Evolutionary conservation across 2,329 filamentous ascomycete species (phyloP), one percentile per base, ranked within the genome.

Genomic region (Alternaria longipes): DNA sequence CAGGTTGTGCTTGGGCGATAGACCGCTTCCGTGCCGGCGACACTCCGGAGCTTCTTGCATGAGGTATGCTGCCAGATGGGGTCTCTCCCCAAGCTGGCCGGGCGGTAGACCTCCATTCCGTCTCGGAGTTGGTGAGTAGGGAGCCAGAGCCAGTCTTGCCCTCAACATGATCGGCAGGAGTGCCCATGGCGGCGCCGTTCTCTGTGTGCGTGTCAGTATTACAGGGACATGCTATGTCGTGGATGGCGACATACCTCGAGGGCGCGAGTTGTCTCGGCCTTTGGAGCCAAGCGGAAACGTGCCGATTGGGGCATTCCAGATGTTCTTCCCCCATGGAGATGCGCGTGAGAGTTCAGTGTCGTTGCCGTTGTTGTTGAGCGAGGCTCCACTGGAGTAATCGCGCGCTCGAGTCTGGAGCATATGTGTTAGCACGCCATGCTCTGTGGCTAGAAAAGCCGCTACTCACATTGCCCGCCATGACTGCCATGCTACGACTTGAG

Each of bases 91-190:
- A 93, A 16, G 86, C 84, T 38, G 84, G 80, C 64, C 81, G 83
- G 53, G 82, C 54, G 22, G 41, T 80, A 46, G 82, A 81, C 53
- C 78, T 79, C 88, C 89, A 91, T 47, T 91, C 89, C 18, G 87
- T 86, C 71, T 92, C 89, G 9, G 90, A 91, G 42, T 88, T 87
- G 45, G 87, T 84, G 61, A 91, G 84, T 40, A 93, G 82, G 60
- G 90, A 90, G 62, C 88, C 85, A 6, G 90, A 92, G 50, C 90
- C 91, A 4, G 87, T 89, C 71, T 89, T 87, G 56, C 81, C 84
- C 67, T 86, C 85, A 40, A 83, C 65, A 28, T 74, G 69, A 20
- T 80, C 79, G 32, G 64, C 51, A 14, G 65, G 53, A 6, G 70
- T 62, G 41, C 68, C 62, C 11, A 69, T 63, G 41, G 73, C 70